phyloP scores from a whole-genome alignment of 2,329 filamentous ascomycete species.

The Aspergillus novoparasiticus region DNA sequence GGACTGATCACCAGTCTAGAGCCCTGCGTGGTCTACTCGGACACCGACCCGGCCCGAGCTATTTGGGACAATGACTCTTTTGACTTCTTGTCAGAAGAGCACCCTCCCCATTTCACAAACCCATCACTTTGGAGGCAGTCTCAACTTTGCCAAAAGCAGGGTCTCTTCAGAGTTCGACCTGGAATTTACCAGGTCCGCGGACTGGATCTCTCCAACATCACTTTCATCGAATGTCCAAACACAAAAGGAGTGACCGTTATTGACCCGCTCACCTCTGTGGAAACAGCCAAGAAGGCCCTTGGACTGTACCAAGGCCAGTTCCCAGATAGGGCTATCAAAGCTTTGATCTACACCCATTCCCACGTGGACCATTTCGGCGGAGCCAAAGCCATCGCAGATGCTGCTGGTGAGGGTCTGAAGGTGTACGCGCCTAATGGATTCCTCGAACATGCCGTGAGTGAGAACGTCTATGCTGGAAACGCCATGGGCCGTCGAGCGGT shows the following conservation, averaged over 20 bases:
- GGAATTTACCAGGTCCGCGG: constrained; percentile 47
- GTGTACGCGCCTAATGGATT: constrained; percentile 44
- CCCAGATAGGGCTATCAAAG: constrained; percentile 28
- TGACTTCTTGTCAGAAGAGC: constrained; percentile 28
- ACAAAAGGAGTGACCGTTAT: constrained; percentile 41
- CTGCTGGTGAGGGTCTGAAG: constrained; percentile 4
- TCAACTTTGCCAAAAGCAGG: constrained; percentile 31
- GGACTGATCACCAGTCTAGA: constrained; percentile 23
- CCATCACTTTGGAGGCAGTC: constrained; percentile 41
- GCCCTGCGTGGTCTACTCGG: constrained; percentile 20
- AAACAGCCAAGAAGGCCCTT: constrained; percentile 38
- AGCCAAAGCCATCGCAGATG: constrained; percentile 18
- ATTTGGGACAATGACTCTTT: constrained; percentile 39
- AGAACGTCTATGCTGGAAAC: constrained; percentile 43
- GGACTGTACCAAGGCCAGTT: constrained; percentile 34
- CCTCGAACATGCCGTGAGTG: constrained; percentile 40
- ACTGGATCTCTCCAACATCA: constrained; percentile 46
- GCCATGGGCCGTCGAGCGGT: constrained; percentile 42
- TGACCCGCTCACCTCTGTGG: constrained; percentile 40
- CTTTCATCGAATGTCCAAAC: constrained; percentile 35
- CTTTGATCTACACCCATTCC: constrained; percentile 45
- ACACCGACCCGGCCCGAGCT: constrained; percentile 25
- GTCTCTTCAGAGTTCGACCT: constrained; percentile 38
- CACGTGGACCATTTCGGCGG: constrained; percentile 46
- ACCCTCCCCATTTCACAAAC: constrained; percentile 20